Evolutionary conservation across 768 basidiomycete species (phyloP).

Genomic region (Rhodosporidiobolus odoratus): DNA sequence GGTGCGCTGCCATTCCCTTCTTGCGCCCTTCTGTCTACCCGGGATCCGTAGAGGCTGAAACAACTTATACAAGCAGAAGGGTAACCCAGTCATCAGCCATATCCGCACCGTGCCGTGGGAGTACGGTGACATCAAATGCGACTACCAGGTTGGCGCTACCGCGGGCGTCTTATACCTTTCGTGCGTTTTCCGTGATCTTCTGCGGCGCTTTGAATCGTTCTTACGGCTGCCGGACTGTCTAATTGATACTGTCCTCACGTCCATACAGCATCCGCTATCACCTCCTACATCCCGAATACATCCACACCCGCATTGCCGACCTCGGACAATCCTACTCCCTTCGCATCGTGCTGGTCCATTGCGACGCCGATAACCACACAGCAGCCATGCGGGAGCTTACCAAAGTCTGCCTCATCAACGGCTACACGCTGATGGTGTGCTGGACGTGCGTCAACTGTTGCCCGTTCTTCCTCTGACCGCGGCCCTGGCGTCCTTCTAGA

Average conservation of each 20-base stretch:
- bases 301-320: slow-evolving; percentile 81
- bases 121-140: slow-evolving; percentile 85
- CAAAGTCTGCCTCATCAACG: slow-evolving; percentile 78
- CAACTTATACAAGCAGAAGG: slow-evolving; percentile 40
- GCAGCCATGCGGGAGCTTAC: slow-evolving; percentile 88
- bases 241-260: neutral
- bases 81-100: slow-evolving; percentile 80
- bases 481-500: neutral
- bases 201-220: neutral
- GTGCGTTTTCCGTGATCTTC: slow-evolving; percentile 47
- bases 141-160: slow-evolving; percentile 92
- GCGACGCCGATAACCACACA: slow-evolving; percentile 88
- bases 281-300: slow-evolving; percentile 93
- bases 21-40: too few relatives aligned
- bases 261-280: slow-evolving; percentile 75
- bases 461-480: slow-evolving; percentile 1
- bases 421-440: slow-evolving; percentile 82
- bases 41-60: too few relatives aligned
- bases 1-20: too few relatives aligned
- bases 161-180: slow-evolving; percentile 89
- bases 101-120: slow-evolving; percentile 88
- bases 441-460: slow-evolving; percentile 63
- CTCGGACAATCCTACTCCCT: slow-evolving; percentile 76
- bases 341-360: slow-evolving; percentile 77
- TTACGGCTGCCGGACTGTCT: neutral